Evolutionary conservation across 1,139 yeast genomes (phyloP).

Genomic region (Taphrina communis): DNA sequence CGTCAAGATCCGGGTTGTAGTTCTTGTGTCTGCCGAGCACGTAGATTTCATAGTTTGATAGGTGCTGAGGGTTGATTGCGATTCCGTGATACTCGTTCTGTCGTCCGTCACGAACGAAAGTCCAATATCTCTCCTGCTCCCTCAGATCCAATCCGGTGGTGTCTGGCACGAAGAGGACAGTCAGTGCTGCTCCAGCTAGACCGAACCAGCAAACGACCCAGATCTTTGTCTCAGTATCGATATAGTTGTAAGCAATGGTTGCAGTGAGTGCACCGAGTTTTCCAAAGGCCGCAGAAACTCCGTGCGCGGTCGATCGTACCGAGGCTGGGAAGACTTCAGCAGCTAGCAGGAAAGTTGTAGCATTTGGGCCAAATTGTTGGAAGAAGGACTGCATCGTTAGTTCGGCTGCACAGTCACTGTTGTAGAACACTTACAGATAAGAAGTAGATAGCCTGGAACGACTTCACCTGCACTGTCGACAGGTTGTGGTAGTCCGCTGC

Average conservation of each 20-base stretch:
- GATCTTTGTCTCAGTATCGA: constrained; percentile 51
- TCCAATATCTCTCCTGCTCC: constrained; percentile 54
- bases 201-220: constrained; percentile 55
- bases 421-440: constrained; percentile 50
- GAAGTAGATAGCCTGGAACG: constrained; percentile 68
- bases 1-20: constrained; percentile 53
- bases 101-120: constrained; percentile 51
- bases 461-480: constrained; percentile 58
- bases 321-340: constrained; percentile 65
- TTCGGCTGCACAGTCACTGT: neutral
- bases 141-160: constrained; percentile 53
- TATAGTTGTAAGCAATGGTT: constrained; percentile 54
- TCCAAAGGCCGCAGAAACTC: constrained; percentile 62
- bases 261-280: constrained; percentile 64
- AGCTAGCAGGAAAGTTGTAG: constrained; percentile 61
- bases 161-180: constrained; percentile 52
- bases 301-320: constrained; percentile 64
- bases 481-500: constrained; percentile 65
- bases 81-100: constrained; percentile 53
- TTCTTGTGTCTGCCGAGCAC: constrained; percentile 49
- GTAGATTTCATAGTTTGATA: constrained; percentile 53
- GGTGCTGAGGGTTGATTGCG: constrained; percentile 52
- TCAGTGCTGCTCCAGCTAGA: constrained; percentile 52
- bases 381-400: constrained; percentile 57
- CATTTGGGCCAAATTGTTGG: constrained; percentile 70